Conservation (phyloP, 2,329 filamentous ascomycete genomes). For the Cladosporium sp. region DNA sequence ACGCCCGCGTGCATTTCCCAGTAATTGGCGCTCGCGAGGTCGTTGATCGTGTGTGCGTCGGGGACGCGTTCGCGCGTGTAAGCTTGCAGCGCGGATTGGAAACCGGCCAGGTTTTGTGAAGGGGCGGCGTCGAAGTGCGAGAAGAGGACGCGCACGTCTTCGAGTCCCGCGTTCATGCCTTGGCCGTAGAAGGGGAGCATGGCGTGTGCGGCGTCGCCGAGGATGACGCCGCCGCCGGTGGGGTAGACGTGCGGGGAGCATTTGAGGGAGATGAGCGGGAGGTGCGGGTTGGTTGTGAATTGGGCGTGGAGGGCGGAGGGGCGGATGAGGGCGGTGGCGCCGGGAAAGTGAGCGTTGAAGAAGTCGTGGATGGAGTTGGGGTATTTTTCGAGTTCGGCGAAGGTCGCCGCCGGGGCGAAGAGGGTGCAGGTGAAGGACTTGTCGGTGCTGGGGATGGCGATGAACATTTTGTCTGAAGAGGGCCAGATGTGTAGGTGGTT, state of each 20-base stretch:
- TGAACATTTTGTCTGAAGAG: constrained; percentile 77
- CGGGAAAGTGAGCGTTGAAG: constrained; percentile 82
- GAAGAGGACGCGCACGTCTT: constrained; percentile 89
- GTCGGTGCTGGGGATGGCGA: constrained; percentile 85
- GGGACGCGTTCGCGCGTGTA: constrained; percentile 71
- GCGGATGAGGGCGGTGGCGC: constrained; percentile 67
- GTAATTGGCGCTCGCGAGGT: constrained; percentile 87
- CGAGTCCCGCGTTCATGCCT: constrained; percentile 94
- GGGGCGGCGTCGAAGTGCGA: constrained; percentile 69
- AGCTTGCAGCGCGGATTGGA: constrained; percentile 55
- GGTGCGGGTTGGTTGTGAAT: constrained; percentile 78
- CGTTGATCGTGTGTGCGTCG: constrained; percentile 87
- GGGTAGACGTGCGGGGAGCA: constrained; percentile 82
- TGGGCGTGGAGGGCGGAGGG: constrained; percentile 65
- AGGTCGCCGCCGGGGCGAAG: constrained; percentile 73
- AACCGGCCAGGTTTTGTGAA: constrained; percentile 31
- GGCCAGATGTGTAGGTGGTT: constrained; percentile 99
- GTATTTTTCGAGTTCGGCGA: constrained; percentile 61
- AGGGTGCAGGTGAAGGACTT: constrained; percentile 93
- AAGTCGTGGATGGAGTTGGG: constrained; percentile 61
- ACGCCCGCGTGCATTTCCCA: constrained; percentile 90
- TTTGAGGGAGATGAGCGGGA: constrained; percentile 91
- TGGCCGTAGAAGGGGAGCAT: constrained; percentile 99
- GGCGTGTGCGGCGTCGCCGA: constrained; percentile 93
- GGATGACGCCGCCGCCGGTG: constrained; percentile 67